phyloP scores from a whole-genome alignment of 805 yeast genomes.

The Maudiozyma saulgeensis region DNA sequence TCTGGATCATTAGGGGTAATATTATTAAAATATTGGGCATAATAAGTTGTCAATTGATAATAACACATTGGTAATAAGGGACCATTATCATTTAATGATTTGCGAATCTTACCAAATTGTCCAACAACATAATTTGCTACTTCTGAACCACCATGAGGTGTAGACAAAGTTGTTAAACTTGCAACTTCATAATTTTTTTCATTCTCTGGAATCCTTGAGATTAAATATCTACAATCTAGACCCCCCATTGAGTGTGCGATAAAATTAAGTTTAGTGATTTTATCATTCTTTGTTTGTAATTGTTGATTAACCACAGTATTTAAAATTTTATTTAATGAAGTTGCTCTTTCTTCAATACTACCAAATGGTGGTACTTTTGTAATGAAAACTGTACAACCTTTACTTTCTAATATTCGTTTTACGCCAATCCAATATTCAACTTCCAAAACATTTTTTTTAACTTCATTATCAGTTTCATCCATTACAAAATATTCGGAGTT shows the following conservation, averaged over 20 bases:
- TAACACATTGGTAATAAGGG: conserved; percentile 36
- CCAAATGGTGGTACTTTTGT: conserved; percentile 82
- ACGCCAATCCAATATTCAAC: conserved; percentile 77
- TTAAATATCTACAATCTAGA: conserved; percentile 68
- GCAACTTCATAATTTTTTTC: conserved; percentile 44
- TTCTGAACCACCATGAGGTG: conserved; percentile 84
- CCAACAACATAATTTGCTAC: conserved; percentile 61
- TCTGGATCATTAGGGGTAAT: conserved; percentile 43
- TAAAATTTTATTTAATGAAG: conserved; percentile 45
- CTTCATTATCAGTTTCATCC: conserved; percentile 15
- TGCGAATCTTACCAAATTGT: conserved; percentile 19
- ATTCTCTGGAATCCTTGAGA: conserved; percentile 39
- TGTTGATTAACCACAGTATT: not conserved
- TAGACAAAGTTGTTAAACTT: conserved; percentile 74
- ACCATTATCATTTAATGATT: conserved; percentile 9
- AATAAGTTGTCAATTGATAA: conserved; percentile 54
- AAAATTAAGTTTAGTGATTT: conserved; percentile 40
- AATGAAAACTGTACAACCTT: conserved; percentile 61
- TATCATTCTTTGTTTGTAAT: not conserved
- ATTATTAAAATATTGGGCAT: conserved; percentile 46
- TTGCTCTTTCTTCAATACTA: conserved; percentile 60
- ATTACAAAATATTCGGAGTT: conserved; percentile 16
- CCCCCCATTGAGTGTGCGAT: conserved; percentile 96
- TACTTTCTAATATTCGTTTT: conserved; percentile 43
- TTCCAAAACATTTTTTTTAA: not conserved